Conservation (phyloP, 768 basidiomycete species). For the Mycena galopus region DNA sequence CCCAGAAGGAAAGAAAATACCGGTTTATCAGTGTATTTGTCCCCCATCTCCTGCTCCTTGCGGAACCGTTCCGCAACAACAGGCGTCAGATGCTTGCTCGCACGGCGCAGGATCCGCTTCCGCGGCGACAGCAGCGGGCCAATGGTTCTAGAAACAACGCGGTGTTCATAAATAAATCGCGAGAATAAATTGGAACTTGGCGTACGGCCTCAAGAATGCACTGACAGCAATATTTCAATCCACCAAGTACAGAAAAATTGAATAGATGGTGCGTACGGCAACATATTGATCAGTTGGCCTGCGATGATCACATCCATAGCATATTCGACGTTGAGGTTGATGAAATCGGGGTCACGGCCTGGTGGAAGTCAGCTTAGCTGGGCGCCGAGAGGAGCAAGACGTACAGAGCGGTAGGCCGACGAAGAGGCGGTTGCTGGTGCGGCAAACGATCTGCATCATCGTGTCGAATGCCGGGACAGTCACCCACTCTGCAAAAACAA, state of each 20-base stretch:
- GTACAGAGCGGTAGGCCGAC: constrained; percentile 32
- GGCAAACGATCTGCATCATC: constrained; percentile 27
- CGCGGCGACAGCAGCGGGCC: constrained; percentile 28
- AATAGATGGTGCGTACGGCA: constrained; percentile 35
- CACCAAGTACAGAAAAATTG: neutral
- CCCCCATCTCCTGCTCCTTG: constrained; percentile 27
- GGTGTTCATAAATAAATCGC: no score
- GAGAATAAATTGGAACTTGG: neutral
- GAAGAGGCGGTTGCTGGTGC: constrained; percentile 22
- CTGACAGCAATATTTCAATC: neutral
- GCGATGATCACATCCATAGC: constrained; percentile 43
- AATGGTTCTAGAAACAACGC: neutral
- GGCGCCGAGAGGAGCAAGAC: neutral
- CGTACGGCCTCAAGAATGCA: constrained; percentile 46
- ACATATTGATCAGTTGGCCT: constrained; percentile 40
- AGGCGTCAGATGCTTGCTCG: constrained; percentile 34
- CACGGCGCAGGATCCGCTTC: constrained; percentile 26
- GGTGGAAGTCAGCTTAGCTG: neutral
- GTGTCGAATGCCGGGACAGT: constrained; percentile 29
- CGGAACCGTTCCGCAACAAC: constrained; percentile 33
- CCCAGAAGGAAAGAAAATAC: neutral
- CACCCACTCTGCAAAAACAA: constrained; percentile 21
- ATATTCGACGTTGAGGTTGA: constrained; percentile 41
- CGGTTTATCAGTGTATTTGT: constrained; percentile 37
- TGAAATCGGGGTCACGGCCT: constrained; percentile 30